Conservation (phyloP, 352 stramenopile species). For the Aphanomyces stellatus region DNA sequence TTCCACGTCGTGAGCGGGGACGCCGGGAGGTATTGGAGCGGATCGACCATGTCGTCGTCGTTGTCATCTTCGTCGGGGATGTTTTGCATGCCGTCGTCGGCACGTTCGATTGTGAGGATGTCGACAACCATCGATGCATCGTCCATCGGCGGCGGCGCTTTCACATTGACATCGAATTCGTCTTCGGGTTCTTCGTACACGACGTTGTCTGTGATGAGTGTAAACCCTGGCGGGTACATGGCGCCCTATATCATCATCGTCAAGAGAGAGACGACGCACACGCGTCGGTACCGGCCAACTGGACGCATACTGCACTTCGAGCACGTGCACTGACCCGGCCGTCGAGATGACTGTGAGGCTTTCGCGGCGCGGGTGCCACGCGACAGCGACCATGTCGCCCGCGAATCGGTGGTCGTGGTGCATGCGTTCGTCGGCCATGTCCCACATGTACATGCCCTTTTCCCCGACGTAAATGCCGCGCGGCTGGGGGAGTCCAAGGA, state of each 20-base stretch:
- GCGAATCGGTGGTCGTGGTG: constrained; percentile 73
- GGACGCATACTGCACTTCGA: constrained; percentile 68
- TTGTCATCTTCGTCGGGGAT: no score
- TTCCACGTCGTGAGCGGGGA: constrained; percentile 10
- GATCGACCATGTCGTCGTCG: constrained; percentile 19
- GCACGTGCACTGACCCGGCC: constrained; percentile 48
- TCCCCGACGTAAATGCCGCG: constrained; percentile 65
- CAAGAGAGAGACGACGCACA: not conserved
- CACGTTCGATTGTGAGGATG: constrained; percentile 33
- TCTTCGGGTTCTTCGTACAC: constrained; percentile 33
- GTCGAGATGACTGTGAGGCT: constrained; percentile 57
- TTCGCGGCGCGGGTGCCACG: constrained; percentile 46
- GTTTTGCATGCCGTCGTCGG: constrained; percentile 21
- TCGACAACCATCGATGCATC: constrained; percentile 28
- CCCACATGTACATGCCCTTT: constrained; percentile 73
- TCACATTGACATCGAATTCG: constrained; percentile 33
- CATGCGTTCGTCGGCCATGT: constrained; percentile 29
- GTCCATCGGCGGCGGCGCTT: not conserved
- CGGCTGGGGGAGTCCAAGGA: constrained; percentile 66
- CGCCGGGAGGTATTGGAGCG: constrained; percentile 24
- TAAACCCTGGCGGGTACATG: constrained; percentile 80
- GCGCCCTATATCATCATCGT: constrained; percentile 21
- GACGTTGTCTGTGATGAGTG: constrained; percentile 74
- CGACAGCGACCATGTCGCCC: constrained; percentile 52
- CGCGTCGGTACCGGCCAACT: constrained; percentile 40